Percentiles rank a stretch among this genome's conserved stretches.
phyloP scores from a whole-genome alignment of 2,329 filamentous ascomycete species.

The Ceratocystiopsis minuta region DNA sequence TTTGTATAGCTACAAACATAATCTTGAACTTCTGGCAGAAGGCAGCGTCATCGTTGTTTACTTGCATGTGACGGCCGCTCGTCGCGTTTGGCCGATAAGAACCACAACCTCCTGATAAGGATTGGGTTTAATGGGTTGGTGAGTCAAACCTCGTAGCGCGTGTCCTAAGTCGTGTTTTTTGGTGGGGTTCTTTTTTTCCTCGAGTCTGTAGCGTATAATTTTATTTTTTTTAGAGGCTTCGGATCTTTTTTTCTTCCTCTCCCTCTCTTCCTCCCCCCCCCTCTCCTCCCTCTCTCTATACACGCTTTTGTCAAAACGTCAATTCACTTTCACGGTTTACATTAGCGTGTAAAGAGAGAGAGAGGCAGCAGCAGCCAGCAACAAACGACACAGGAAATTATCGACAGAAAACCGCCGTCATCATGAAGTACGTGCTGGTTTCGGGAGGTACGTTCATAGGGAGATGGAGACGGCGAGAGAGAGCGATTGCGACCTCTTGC shows the following conservation, averaged over 20 bases:
- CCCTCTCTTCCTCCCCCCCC: neutral
- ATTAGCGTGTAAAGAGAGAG: neutral
- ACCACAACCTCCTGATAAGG: too few species aligned
- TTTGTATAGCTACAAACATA: too few species aligned
- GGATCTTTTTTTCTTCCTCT: neutral
- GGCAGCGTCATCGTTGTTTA: too few species aligned
- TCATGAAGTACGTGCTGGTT: constrained; percentile 12
- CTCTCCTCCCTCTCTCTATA: constrained; percentile 1
- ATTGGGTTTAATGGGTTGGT: too few species aligned
- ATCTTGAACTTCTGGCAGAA: too few species aligned
- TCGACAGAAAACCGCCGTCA: constrained; percentile 4
- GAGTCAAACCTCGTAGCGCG: neutral
- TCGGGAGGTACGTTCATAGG: constrained; percentile 8
- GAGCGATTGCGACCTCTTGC: neutral
- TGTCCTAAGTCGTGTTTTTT: neutral
- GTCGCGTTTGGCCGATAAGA: too few species aligned
- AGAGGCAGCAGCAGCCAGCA: neutral
- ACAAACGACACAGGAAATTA: neutral
- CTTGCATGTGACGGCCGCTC: too few species aligned
- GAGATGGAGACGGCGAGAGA: neutral
- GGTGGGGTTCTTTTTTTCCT: neutral
- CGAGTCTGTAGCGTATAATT: neutral
- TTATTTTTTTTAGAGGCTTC: neutral
- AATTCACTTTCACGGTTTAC: neutral
- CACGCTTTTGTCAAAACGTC: constrained; percentile 1